Evolutionary conservation across 441 rosid genomes (phyloP), one percentile per base, ranked within the genome.

Genomic region (Macaranga tanarius): DNA sequence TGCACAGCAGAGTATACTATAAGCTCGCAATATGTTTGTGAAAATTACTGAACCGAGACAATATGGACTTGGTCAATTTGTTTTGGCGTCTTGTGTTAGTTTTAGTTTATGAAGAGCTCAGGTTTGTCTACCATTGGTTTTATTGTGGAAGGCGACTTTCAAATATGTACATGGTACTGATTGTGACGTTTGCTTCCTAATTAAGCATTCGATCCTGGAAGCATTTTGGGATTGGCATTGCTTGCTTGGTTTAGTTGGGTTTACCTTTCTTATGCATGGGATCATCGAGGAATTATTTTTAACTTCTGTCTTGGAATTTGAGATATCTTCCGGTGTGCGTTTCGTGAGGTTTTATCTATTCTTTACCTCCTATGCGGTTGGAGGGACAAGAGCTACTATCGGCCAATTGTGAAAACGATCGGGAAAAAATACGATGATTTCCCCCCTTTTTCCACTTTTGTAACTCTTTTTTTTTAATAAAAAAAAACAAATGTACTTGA

Each of bases 171-270:
- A 59, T 19, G 45, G 45, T 42, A 42, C 11, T 73, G 61, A 19
- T 31, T 59, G 70, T 67, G 28, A 66, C 62, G 17, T 50, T 75
- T 77, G 61, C 83, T 83, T 80, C 71, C 3, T 44, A 44, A 56
- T 60, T 0, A 78, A 65, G 77, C 54, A 70, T 72, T 80, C 70
- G 56, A 2, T 17, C 11, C 2, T 19, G 57, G 22, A 52, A n/a
- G 57, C 10, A 52, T 42, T 42, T 52, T 52, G 57, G 23, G 22
- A 63, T 47, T 67, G 70, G 81, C 28, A 69, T 79, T 38, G 71
- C 81, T 73, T 79, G 65, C 56, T 23, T 63, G 52, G 28, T 60
- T 26, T 71, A 50, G 20, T 52, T 23, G 1, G 22, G 31, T 4
- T 67, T 62, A 50, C 76, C 59, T 69, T 65, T 15, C 69, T 31